A percentile compares a stretch with the other conserved stretches of the same genome.
phyloP scores from a whole-genome alignment of 345 rosid species.

The Pistacia vera region DNA sequence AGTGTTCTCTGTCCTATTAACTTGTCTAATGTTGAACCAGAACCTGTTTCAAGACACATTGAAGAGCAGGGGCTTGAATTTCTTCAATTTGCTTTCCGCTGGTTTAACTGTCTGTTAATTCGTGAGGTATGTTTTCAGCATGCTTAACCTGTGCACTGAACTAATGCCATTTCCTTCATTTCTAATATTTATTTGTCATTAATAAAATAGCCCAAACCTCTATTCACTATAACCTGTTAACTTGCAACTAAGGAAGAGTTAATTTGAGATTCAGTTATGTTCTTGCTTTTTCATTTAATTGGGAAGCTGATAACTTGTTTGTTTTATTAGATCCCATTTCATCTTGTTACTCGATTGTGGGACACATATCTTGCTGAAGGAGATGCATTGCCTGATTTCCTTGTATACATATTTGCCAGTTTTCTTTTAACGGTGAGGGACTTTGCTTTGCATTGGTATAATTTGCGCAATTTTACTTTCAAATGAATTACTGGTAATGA shows the following conservation, averaged over 20 bases:
- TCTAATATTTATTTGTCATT: not conserved
- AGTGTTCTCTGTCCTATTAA: slow-evolving; percentile 16
- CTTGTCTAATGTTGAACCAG: slow-evolving; percentile 36
- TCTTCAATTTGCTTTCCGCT: slow-evolving; percentile 97
- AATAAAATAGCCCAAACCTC: not conserved
- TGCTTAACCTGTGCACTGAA: not conserved
- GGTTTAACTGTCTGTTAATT: slow-evolving; percentile 97
- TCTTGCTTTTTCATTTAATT: slow-evolving; percentile 5
- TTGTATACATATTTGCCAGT: slow-evolving; percentile 93
- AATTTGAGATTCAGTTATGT: not conserved
- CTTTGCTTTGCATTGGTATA: slow-evolving; percentile 2
- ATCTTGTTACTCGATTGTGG: slow-evolving; percentile 90
- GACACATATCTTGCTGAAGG: slow-evolving; percentile 99
- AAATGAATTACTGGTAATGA: not conserved
- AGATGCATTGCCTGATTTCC: slow-evolving; percentile 96
- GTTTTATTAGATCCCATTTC: slow-evolving; percentile 72
- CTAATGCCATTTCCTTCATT: not conserved
- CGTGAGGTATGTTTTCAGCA: slow-evolving; percentile 67
- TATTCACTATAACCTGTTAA: not conserved
- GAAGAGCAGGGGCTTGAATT: slow-evolving; percentile 98
- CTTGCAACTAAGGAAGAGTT: not conserved
- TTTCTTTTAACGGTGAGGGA: slow-evolving; percentile 85
- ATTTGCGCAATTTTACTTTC: not conserved
- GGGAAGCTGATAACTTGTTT: slow-evolving; percentile 22
- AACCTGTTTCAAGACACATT: slow-evolving; percentile 93